Evolutionary conservation across 2,329 filamentous ascomycete species (phyloP), one percentile per base, ranked within the genome.

Genomic region (Fusarium mangiferae): DNA sequence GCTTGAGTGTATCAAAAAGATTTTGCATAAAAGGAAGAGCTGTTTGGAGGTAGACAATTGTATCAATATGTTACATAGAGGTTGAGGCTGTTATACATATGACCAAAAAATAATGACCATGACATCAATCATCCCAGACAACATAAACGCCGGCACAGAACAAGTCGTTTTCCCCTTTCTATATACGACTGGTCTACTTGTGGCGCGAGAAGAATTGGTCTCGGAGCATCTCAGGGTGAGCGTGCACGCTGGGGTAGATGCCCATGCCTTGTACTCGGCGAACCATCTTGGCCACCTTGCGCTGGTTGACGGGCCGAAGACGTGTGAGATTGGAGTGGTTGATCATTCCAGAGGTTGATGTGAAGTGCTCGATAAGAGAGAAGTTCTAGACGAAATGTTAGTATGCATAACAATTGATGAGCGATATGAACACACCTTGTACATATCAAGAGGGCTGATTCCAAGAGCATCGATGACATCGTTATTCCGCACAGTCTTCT

Each of bases 251-350:
- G 30, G 96, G 96, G 88, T 98, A 95, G 69, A 98, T 86, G 22
- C 96, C 96, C 80, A 98, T 88, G 3, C 95, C 96, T 78, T 98
- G 92, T 26, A 94, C 92, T 77, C 96, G 90, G 75, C 96, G 88
- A 78, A 99, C 93, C 60, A 97, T 96, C 87, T 97, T 98, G 71
- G 96, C 93, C 80, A 99, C 91, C 84, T 93, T 95, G 76, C 96
- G 89, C 86, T 99, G 96, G 86, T 98, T 98, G 75, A 94, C 92
- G 6, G 93, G 93, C 65, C 94, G 89, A 70, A 99, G 86, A 20
- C 94, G 94, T 0, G 95, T 98, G 30, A 91, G 86, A 11, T 82
- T 87, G n/a, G 89, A 87, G 81, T 93, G 91, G 84, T 90, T 93
- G 82, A 99, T 98, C 68, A 95, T 90, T 57, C 96, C 96, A 85